Conservation (phyloP, 2,329 filamentous ascomycete genomes). For the Cytospora chrysosperma region DNA sequence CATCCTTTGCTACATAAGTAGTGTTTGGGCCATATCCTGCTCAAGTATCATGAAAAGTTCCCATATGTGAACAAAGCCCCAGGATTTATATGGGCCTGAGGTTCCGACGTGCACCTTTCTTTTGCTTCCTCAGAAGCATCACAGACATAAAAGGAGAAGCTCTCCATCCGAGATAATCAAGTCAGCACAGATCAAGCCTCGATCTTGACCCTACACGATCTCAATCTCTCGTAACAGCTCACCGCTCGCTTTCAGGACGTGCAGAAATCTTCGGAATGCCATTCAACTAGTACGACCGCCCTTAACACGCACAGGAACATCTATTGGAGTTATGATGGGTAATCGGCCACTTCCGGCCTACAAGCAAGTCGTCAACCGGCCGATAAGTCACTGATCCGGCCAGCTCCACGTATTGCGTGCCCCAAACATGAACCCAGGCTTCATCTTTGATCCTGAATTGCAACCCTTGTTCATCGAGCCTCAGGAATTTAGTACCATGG, state of each 20-base stretch:
- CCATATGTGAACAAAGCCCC: background rate
- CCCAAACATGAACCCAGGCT: background rate
- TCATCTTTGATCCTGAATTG: background rate
- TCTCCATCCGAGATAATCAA: background rate
- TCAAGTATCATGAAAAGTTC: background rate
- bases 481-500: background rate
- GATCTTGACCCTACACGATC: background rate
- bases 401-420: background rate
- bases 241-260: background rate
- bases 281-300: background rate
- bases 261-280: background rate
- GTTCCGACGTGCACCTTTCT: no score
- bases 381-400: background rate
- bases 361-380: background rate
- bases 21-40: no score
- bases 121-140: no score
- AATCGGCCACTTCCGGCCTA: background rate
- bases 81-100: background rate
- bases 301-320: background rate
- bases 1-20: background rate
- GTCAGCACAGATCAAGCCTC: background rate
- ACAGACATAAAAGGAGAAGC: background rate
- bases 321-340: background rate
- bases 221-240: background rate
- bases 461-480: no score